phyloP scores from a whole-genome alignment of 2,329 filamentous ascomycete species.

The Cryphonectria naterciae region DNA sequence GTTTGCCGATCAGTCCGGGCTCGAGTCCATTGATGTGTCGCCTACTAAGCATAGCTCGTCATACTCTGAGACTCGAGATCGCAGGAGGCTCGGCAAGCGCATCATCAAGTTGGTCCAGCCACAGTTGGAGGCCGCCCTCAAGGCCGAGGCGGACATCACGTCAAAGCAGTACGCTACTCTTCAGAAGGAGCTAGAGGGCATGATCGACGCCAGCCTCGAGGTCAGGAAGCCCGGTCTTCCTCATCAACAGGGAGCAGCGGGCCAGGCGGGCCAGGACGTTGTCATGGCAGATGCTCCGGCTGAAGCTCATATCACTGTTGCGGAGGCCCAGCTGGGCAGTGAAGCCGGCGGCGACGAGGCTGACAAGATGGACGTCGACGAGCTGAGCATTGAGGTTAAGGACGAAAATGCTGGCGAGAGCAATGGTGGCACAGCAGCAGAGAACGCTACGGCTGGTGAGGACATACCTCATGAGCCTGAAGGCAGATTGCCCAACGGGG shows the following conservation, averaged over 20 bases:
- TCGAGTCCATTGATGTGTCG: slow-evolving; percentile 50
- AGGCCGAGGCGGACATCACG: slow-evolving; percentile 80
- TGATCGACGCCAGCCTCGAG: slow-evolving; percentile 71
- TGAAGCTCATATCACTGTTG: slow-evolving; percentile 53
- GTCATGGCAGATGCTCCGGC: slow-evolving; percentile 57
- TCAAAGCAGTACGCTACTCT: slow-evolving; percentile 71
- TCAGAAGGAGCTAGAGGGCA: slow-evolving; percentile 72
- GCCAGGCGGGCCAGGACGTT: slow-evolving; percentile 48
- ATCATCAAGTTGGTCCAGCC: slow-evolving; percentile 85
- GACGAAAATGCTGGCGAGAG: slow-evolving; percentile 35
- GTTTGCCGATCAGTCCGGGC: slow-evolving; percentile 34
- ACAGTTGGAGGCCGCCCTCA: slow-evolving; percentile 73
- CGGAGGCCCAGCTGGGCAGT: slow-evolving; percentile 41
- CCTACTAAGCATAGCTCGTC: slow-evolving; percentile 51
- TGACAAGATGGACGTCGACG: slow-evolving; percentile 36
- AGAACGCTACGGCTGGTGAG: slow-evolving; percentile 36
- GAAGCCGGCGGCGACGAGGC: slow-evolving; percentile 36
- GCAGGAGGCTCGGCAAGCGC: slow-evolving; percentile 83
- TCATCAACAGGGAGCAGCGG: slow-evolving; percentile 42
- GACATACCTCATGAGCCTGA: slow-evolving; percentile 34
- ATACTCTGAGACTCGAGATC: slow-evolving; percentile 74
- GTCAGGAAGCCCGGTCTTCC: slow-evolving; percentile 48
- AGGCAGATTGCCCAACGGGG: slow-evolving; percentile 37
- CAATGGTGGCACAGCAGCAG: slow-evolving; percentile 38
- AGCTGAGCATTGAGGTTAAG: slow-evolving; percentile 40